phyloP scores from a whole-genome alignment of 2,329 filamentous ascomycete species.

The Alternaria infectoria region DNA sequence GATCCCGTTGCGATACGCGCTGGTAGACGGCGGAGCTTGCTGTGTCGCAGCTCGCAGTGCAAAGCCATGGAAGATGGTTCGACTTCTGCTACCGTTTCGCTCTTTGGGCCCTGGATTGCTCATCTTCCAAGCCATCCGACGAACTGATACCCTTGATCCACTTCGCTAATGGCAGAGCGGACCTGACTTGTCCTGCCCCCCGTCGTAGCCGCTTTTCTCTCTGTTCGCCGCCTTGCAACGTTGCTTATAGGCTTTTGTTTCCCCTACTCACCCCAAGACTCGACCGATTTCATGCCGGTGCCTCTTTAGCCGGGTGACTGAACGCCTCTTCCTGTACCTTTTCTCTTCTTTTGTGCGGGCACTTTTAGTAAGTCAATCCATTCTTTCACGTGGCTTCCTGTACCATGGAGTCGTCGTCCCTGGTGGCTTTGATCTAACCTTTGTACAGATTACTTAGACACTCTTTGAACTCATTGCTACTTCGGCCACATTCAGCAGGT shows the following conservation, averaged over 20 bases:
- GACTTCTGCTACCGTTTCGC: conserved; percentile 43
- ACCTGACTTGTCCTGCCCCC: conserved; percentile 30
- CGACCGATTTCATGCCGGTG: conserved; percentile 48
- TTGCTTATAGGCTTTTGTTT: conserved; percentile 50
- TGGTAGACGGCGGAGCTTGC: conserved; percentile 32
- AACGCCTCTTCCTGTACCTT: conserved; percentile 29
- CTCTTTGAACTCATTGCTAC: conserved; percentile 33
- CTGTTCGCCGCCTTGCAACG: conserved; percentile 20
- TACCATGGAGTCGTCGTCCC: conserved; percentile 12
- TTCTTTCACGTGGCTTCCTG: conserved; percentile 4
- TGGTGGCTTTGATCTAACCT: conserved; percentile 24
- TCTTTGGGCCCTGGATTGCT: conserved; percentile 22
- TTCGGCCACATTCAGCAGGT: conserved; percentile 49
- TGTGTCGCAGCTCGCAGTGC: conserved; percentile 40
- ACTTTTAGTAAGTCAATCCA: conserved; percentile 43
- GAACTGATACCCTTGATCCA: conserved; percentile 28
- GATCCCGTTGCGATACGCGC: conserved; percentile 37
- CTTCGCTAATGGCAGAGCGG: conserved; percentile 34
- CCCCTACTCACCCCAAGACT: conserved; percentile 35
- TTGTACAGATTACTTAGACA: conserved; percentile 38
- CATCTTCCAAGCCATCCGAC: conserved; percentile 2
- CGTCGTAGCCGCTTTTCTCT: conserved; percentile 6
- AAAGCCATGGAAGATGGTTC: conserved; percentile 38
- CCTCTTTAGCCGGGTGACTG: conserved; percentile 46
- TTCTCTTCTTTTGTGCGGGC: conserved; percentile 49